These are phyloP conservation scores for Xylaria bambusicola DNA, from an alignment of 495 filamentous ascomycete genomes.

Conservation along the genomic window DNA sequence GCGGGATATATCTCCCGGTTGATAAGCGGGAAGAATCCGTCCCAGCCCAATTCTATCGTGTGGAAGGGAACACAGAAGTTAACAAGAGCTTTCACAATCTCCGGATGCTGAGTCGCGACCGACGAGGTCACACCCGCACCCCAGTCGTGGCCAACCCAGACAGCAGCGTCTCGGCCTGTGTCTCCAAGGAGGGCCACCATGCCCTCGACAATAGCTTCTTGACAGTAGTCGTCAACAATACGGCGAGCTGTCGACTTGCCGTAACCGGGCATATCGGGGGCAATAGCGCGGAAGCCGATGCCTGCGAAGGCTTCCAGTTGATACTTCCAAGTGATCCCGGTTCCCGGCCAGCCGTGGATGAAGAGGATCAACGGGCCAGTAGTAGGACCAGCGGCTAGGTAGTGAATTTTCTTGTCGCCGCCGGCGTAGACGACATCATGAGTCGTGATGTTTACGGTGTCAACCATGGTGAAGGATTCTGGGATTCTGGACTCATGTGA, in stretches of 20 bases:
- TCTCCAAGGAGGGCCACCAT: conserved; percentile 14
- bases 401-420: conserved; percentile 19
- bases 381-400: conserved; percentile 12
- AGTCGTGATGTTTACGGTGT: background rate
- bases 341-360: conserved; percentile 15
- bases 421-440: conserved; percentile 15
- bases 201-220: conserved; percentile 17
- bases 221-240: conserved; percentile 8
- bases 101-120: conserved; percentile 19
- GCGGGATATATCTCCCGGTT: conserved; percentile 14
- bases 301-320: conserved; percentile 8
- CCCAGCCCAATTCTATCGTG: conserved; percentile 12
- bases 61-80: conserved; percentile 14
- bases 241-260: conserved; percentile 13
- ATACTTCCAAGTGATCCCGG: conserved; percentile 9
- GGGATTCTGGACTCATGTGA: background rate
- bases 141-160: conserved; percentile 22
- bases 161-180: conserved; percentile 15
- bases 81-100: conserved; percentile 12
- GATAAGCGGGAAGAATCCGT: background rate
- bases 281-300: conserved; percentile 14
- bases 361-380: conserved; percentile 14
- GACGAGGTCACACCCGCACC: conserved; percentile 11
- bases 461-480: background rate
- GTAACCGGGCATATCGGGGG: conserved; percentile 18